Evolutionary conservation across 148 eudicot species (phyloP), one percentile per base, ranked within the genome.

Genomic region (Mesembryanthemum crystallinum): DNA sequence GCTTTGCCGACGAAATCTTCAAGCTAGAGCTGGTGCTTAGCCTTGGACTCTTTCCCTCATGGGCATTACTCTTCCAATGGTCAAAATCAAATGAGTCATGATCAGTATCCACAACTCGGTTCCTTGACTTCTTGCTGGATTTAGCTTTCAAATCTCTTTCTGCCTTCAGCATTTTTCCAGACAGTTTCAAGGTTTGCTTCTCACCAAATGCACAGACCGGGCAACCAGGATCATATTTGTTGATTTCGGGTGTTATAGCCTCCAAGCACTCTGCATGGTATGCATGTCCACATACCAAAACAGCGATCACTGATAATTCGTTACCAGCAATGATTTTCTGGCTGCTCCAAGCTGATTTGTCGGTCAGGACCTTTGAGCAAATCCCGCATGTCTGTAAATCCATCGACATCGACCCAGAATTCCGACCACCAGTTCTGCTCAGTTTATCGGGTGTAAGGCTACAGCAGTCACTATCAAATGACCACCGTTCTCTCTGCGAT

Each of bases 251-350:
- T 7, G 98, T 95, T 85, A 92, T 88, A 62, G 75, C 78, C 79
- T 95, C 99, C 85, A 95, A 86, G 81, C 99, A 95, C 39, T 95
- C 99, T 27, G 94, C 90, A 76, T 95, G 99, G 78, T 92, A 95
- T 39, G 83, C 96, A 76, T 95, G 99, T 43, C 97, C 98, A 74
- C 98, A 95, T 29, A 83, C 83, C 79, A 95, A 78, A 82, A 95
- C 94, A 69, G 98, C 87, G 29, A 88, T 88, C 39, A 88, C 97
- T 59, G 92, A 84, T 29, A 95, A 74, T 69, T 92, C 99, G 63
- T 85, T 94, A 57, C 85, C 77, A 42, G 84, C 81, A 45, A 90
- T 75, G 33, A 92, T 86, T 74, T 86, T 92, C 69, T 88, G 93
- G 71, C 81, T 79, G 60, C 89, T 89, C 97, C 91, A 92, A 60